Conservation (phyloP, 176 grass and related monocot species). For the Ensete glaucum region DNA sequence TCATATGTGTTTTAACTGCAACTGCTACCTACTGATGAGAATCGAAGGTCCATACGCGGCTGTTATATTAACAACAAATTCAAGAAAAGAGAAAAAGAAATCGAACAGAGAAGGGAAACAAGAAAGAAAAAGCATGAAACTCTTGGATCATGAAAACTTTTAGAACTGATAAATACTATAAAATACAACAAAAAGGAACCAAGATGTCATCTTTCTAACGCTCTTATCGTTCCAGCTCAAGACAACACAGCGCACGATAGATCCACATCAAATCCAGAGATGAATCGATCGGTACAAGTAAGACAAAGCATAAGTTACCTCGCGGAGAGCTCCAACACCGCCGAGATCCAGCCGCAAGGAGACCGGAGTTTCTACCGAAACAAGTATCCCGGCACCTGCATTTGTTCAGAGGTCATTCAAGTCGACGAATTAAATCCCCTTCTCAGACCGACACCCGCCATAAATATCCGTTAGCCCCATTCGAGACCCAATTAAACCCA, state of each 20-base stretch:
- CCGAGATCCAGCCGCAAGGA: not conserved
- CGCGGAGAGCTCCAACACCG: not conserved
- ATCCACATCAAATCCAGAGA: not conserved
- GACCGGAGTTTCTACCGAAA: not conserved
- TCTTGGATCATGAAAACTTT: not conserved
- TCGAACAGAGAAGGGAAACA: not conserved
- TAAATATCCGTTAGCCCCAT: not conserved
- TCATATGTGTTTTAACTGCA: not conserved
- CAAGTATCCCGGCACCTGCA: not conserved
- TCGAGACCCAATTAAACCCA: not conserved
- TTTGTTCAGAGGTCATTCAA: not conserved
- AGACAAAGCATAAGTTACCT: not conserved
- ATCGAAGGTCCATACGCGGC: not conserved
- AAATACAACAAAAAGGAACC: not conserved
- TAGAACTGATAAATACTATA: not conserved
- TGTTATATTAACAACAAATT: not conserved
- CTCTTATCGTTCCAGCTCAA: constrained; percentile 20
- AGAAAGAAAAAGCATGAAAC: not conserved
- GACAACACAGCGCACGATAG: not conserved
- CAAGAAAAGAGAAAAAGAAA: not conserved
- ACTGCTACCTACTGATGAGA: not conserved
- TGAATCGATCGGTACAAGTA: constrained; percentile 2
- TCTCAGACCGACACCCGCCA: not conserved
- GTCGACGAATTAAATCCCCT: not conserved
- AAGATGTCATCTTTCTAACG: constrained; percentile 9